phyloP scores from a whole-genome alignment of 768 basidiomycete species.

The Trametes cubensis region DNA sequence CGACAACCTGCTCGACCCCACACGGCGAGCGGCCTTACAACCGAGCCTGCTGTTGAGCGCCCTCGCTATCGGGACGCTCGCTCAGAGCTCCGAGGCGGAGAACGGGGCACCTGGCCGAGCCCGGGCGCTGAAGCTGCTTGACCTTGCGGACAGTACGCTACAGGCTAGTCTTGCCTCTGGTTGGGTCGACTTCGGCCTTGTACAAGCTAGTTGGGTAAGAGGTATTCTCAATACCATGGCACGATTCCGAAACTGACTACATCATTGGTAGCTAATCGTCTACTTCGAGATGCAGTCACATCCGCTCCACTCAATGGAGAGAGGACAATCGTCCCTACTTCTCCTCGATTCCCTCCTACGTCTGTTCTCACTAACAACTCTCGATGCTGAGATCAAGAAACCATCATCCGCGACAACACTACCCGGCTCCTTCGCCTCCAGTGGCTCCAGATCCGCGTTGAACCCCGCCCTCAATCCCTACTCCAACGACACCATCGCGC shows the following conservation, averaged over 20 bases:
- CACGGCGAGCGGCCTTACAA: conserved; percentile 56
- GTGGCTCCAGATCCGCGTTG: conserved; percentile 20
- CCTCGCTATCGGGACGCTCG: conserved; percentile 64
- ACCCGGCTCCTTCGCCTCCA: neutral
- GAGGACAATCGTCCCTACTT: conserved; percentile 57
- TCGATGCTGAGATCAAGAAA: conserved; percentile 60
- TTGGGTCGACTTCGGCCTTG: conserved; percentile 73
- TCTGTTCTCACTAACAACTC: conserved; percentile 52
- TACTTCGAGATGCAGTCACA: conserved; percentile 75
- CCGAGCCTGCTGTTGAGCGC: conserved; percentile 66
- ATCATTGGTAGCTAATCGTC: conserved; percentile 55
- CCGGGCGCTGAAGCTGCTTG: conserved; percentile 60
- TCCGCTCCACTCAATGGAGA: conserved; percentile 54
- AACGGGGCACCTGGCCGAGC: conserved; percentile 49
- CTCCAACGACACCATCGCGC: neutral
- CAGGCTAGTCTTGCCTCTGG: conserved; percentile 71
- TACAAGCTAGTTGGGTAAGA: conserved; percentile 63
- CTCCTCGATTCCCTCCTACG: conserved; percentile 72
- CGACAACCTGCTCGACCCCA: conserved; percentile 54
- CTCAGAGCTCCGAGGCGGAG: conserved; percentile 68
- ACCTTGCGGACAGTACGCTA: conserved; percentile 68
- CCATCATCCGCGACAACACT: conserved; percentile 44
- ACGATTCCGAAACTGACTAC: neutral
- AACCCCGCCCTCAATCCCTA: conserved; percentile 45
- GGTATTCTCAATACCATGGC: neutral